Base-by-base conservation (phyloP, 768 basidiomycete species). In the Russula emetica region DNA sequence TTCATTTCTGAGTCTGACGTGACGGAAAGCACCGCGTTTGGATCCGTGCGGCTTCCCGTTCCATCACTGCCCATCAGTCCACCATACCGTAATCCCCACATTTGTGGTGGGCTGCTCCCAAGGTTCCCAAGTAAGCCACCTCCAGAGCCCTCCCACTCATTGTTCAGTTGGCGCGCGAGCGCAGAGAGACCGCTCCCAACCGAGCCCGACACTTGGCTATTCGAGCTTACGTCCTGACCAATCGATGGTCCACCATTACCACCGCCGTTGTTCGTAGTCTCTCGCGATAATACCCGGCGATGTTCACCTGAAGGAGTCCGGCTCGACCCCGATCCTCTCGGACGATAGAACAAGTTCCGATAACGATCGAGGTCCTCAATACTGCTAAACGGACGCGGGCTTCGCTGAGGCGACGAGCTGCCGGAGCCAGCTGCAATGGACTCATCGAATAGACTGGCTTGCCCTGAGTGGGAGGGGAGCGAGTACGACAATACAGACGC, bases 301-400 rank as follows among this genome's bases (percentile, higher is more conserved):
- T n/a, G 50, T 34, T 70, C 67, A 45, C 49, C 53, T 1, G 70
- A 70, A n/a, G 69, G 61, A 22, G 67, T 57, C 34, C 62, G 52
- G 45, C 55, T 60, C 44, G 36, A 24, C 14, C 57, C 56, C 3
- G 60, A 55, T 1, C 68, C 66, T 13, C 34, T 62, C 3, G 86
- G 86, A 47, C 76, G 78, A 71, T 87, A 90, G 73, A 91, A 91
- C 9, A 92, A 76, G 69, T 90, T 86, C 42, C 82, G 83, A 76
- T 87, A 91, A 13, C 82, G 78, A n/a, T 88, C 86, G 8, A 90
- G 77, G 66, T 90, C 87, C 61, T 86, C 85, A 0, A 81, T 79
- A 61, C 78, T 80, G 11, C 83, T 82, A 40, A 89, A 74, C 2
- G 80, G 80, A n/a, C 80, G 81, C 28, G 83, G 83, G 13, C 79